These are phyloP conservation scores for Phtheirospermum japonicum DNA, from an alignment of 257 asterid genomes.

Conservation along the genomic window DNA sequence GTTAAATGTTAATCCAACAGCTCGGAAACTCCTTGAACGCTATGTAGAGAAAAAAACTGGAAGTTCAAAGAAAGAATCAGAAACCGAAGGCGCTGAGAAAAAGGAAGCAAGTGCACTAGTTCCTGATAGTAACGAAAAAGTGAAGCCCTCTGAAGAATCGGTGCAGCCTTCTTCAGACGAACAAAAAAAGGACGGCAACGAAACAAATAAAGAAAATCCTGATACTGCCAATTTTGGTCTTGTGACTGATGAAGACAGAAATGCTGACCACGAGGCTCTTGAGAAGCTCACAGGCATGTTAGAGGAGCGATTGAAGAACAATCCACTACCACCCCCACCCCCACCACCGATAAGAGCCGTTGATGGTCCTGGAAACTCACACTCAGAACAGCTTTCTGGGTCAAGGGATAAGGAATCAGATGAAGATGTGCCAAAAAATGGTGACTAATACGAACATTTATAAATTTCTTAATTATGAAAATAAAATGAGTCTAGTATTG, in stretches of 20 bases:
- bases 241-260: constrained; percentile 74
- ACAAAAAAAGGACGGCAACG: constrained; percentile 45
- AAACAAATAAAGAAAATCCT: constrained; percentile 46
- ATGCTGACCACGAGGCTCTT: constrained; percentile 64
- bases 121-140: constrained; percentile 44
- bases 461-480: too few relatives aligned
- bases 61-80: constrained; percentile 53
- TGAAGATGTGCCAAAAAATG: constrained; percentile 49
- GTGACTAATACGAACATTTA: constrained; percentile 28
- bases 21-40: constrained; percentile 68
- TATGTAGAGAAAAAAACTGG: constrained; percentile 69
- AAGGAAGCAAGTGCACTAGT: constrained; percentile 48
- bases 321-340: constrained; percentile 91
- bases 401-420: constrained; percentile 67
- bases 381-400: constrained; percentile 57
- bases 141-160: constrained; percentile 43
- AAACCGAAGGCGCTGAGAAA: constrained; percentile 44
- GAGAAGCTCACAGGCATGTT: constrained; percentile 70
- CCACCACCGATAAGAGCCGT: constrained; percentile 59
- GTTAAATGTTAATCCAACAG: constrained; percentile 79
- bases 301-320: constrained; percentile 86
- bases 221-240: constrained; percentile 68
- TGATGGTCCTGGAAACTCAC: constrained; percentile 54
- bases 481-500: background rate
- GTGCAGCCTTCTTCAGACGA: constrained; percentile 48